These are phyloP conservation scores for Yamadazyma dushanensis DNA, from an alignment of 1,139 yeast genomes.

Conservation along the genomic window DNA sequence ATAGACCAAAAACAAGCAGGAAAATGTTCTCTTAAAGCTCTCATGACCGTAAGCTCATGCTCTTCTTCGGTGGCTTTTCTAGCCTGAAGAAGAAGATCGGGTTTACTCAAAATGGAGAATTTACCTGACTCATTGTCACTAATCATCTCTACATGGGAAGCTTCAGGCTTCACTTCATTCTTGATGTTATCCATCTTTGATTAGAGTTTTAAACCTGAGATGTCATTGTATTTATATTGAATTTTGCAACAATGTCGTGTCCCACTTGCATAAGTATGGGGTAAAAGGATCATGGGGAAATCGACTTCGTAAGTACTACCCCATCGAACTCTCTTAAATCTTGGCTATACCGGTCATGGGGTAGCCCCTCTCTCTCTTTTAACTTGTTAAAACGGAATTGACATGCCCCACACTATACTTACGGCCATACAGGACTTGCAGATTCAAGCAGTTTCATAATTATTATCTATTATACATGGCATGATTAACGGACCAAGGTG, in stretches of 20 bases:
- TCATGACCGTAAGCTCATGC: slow-evolving; percentile 17
- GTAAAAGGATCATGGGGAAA: background rate
- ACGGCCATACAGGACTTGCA: too few relatives aligned
- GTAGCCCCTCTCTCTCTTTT: too few relatives aligned
- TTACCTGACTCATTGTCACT: slow-evolving; percentile 7
- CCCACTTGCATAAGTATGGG: too few relatives aligned
- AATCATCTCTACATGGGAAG: slow-evolving; percentile 7
- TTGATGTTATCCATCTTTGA: background rate
- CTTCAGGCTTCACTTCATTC: slow-evolving; percentile 4
- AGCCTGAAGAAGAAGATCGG: slow-evolving; percentile 13
- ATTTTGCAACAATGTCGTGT: slow-evolving; percentile 2
- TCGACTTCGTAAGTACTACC: too few relatives aligned
- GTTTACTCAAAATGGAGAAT: slow-evolving; percentile 1
- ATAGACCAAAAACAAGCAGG: slow-evolving; percentile 49
- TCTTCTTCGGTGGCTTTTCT: slow-evolving; percentile 20
- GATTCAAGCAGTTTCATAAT: too few relatives aligned
- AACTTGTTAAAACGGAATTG: too few relatives aligned
- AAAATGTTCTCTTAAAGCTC: slow-evolving; percentile 19
- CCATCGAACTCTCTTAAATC: too few relatives aligned
- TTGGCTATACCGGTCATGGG: too few relatives aligned
- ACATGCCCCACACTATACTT: too few relatives aligned
- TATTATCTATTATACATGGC: too few relatives aligned
- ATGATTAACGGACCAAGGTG: too few relatives aligned
- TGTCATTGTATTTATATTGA: background rate
- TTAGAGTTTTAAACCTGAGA: background rate